Conservation (phyloP, 164 flowering plant genomes). For the Paratinospora sagittata region DNA sequence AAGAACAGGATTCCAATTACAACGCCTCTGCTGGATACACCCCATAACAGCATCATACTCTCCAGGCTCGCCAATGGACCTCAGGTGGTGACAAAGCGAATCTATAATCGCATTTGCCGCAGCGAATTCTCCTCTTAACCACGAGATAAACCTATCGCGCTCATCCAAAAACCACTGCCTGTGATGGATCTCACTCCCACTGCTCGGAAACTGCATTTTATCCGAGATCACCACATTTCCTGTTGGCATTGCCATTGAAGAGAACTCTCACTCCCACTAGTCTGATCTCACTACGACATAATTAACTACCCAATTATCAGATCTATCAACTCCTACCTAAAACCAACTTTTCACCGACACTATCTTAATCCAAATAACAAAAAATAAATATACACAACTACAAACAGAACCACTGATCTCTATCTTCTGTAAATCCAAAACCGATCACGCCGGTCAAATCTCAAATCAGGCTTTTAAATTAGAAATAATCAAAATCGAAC, state of each 20-base stretch:
- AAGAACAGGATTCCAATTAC: conserved; percentile 70
- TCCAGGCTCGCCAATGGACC: conserved; percentile 50
- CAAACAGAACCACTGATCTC: not conserved
- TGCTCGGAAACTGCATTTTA: conserved; percentile 48
- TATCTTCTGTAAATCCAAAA: not conserved
- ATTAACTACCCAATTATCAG: not conserved
- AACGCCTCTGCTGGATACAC: conserved; percentile 65
- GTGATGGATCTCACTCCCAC: conserved; percentile 34
- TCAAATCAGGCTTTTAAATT: not conserved
- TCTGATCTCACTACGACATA: conserved; percentile 12
- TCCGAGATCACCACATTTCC: conserved; percentile 53
- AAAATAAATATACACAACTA: not conserved
- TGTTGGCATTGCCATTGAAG: conserved; percentile 69
- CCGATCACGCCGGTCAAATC: not conserved
- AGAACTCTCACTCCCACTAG: not conserved
- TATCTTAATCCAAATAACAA: not conserved
- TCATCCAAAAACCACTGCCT: conserved; percentile 66
- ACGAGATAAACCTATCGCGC: conserved; percentile 67
- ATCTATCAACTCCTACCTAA: conserved; percentile 9
- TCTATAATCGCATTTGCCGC: conserved; percentile 91
- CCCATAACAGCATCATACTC: conserved; percentile 64
- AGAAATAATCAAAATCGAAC: not conserved
- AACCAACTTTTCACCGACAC: not conserved
- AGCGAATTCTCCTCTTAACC: conserved; percentile 81
- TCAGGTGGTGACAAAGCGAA: conserved; percentile 59